Evolutionary conservation across 164 flowering plant species (phyloP).

Genomic region (Berberis vulgaris): DNA sequence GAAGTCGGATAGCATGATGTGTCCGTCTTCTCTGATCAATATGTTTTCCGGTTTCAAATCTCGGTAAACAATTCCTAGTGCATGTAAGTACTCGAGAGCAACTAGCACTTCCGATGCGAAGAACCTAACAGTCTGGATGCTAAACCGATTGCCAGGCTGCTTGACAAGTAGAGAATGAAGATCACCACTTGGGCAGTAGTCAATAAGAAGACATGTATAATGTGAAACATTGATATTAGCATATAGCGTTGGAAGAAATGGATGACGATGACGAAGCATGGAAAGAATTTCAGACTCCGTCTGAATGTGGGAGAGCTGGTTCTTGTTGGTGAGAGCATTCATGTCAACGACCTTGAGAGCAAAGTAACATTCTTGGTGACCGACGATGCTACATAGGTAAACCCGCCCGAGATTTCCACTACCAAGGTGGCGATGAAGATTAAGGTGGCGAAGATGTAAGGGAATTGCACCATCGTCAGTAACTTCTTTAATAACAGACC

Average conservation of each 20-base stretch:
- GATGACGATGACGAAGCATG: slow-evolving; percentile 45
- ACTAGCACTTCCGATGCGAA: slow-evolving; percentile 90
- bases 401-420: slow-evolving; percentile 77
- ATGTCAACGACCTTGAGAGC: slow-evolving; percentile 80
- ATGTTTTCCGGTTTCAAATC: slow-evolving; percentile 94
- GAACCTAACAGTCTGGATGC: slow-evolving; percentile 50
- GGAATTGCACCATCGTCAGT: slow-evolving; percentile 29
- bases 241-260: slow-evolving; percentile 79
- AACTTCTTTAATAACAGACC: slow-evolving; percentile 72
- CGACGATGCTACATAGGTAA: slow-evolving; percentile 59
- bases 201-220: slow-evolving; percentile 69
- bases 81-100: slow-evolving; percentile 87
- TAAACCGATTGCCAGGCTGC: slow-evolving; percentile 43
- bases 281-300: slow-evolving; percentile 58
- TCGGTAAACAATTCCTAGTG: slow-evolving; percentile 79
- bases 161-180: slow-evolving; percentile 44
- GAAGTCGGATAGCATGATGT: slow-evolving; percentile 89
- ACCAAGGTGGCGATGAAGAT: slow-evolving; percentile 68
- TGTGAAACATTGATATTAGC: slow-evolving; percentile 63
- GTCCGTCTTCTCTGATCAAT: slow-evolving; percentile 81
- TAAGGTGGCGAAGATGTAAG: slow-evolving; percentile 65
- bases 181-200: slow-evolving; percentile 75
- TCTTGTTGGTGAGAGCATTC: slow-evolving; percentile 35
- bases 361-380: slow-evolving; percentile 38
- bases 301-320: slow-evolving; percentile 40